Evolutionary conservation across 1,284 basidiomycete species (phyloP), one percentile per base, ranked within the genome.

Genomic region (Rhodotorula sp.): DNA sequence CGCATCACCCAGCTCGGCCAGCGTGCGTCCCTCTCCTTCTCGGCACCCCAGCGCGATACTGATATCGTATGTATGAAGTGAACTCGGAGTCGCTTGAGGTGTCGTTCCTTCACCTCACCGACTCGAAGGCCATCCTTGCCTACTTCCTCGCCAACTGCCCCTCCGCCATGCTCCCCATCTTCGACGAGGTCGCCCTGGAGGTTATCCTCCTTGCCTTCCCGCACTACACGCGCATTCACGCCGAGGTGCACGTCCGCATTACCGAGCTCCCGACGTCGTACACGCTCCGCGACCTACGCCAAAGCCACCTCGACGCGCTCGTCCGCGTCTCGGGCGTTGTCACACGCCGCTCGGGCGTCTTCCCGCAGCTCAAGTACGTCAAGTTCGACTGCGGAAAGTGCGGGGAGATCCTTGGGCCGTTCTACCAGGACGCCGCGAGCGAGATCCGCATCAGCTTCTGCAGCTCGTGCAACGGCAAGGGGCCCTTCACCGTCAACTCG

Each of bases 281-380:
- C 32, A 92, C 95, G 15, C 86, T 99, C 41, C 91, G 97, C 63
- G 96, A 98, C 79, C 87, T 99, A 32, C 91, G 97, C 51, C 91
- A 97, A 67, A 87, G 87, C 60, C 90, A 99, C 80, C 86, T 99
- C 65, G 98, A 99, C 85, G 92, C 91, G 75, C 90, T 99, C 53
- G 94, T 99, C 48, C 91, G 96, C 58, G 91, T 99, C 21, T 88
- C 90, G 9, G 97, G 97, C 46, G 97, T 99, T n/a, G 96, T 99
- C 59, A 99, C 97, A 1, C 86, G 97, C 67, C 88, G 97, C 60
- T 94, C 89, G 19, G 96, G 97, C 34, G 95, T 99, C 19, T 98
- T 99, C 83, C 97, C 97, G 22, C 97, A 99, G 82, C 85, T 99
- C 75, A 99, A 99, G 84, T 97, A 98, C 80, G 95, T 99, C 83